Conservation (phyloP, 345 rosid genomes). For the Corchorus olitorius region DNA sequence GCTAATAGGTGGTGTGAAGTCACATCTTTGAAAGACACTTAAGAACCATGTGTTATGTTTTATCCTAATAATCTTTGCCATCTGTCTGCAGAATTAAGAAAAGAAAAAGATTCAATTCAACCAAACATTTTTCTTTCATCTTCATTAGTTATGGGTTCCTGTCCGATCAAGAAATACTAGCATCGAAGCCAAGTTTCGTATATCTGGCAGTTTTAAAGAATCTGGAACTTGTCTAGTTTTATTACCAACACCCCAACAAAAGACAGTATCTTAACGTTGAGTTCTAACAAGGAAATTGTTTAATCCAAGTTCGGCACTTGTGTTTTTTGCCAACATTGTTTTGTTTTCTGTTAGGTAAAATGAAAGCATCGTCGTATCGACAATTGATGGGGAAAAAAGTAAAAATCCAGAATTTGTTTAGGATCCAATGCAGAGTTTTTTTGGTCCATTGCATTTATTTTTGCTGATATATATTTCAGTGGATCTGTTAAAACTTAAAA, state of each 20-base stretch:
- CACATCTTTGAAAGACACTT: slow-evolving; percentile 7
- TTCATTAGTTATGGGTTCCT: no score
- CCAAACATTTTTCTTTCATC: no score
- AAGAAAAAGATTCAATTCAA: no score
- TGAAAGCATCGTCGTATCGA: not conserved
- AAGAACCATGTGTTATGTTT: not conserved
- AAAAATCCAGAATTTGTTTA: not conserved
- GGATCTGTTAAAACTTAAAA: not conserved
- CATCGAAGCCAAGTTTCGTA: no score
- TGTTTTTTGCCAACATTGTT: not conserved
- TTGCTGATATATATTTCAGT: not conserved
- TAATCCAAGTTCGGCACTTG: not conserved
- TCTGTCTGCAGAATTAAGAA: not conserved
- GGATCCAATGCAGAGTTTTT: not conserved
- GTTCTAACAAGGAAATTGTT: not conserved
- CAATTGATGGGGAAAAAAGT: not conserved
- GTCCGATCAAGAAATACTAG: no score
- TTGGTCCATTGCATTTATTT: not conserved
- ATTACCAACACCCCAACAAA: no score
- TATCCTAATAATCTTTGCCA: not conserved
- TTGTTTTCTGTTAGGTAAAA: not conserved
- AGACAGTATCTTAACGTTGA: not conserved
- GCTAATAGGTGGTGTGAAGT: slow-evolving; percentile 5
- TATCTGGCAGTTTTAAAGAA: no score
- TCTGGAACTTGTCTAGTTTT: no score